Evolutionary conservation across 176 grass and related monocot genomes (phyloP).

Genomic region (Olyra latifolia): DNA sequence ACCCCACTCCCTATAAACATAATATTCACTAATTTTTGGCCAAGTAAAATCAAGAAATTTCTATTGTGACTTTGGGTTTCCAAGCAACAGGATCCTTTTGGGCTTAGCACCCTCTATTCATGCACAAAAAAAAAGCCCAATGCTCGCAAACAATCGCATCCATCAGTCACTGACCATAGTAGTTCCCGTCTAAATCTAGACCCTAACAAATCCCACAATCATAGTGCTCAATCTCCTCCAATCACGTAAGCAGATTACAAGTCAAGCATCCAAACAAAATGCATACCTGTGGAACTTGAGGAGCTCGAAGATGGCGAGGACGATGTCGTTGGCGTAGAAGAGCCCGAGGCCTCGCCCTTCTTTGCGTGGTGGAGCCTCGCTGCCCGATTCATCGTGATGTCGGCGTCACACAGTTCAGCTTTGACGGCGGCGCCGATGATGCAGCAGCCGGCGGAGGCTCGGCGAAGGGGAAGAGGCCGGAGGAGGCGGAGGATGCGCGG

Average conservation of each 20-base stretch:
- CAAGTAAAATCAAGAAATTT: no score
- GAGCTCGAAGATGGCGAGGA: conserved; percentile 87
- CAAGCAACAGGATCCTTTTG: no score
- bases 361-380: conserved; percentile 91
- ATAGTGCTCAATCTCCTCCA: neutral
- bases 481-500: conserved; percentile 85
- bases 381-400: conserved; percentile 88
- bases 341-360: conserved; percentile 87
- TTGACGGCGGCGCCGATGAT: conserved; percentile 84
- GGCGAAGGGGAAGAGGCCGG: conserved; percentile 79
- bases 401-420: conserved; percentile 78
- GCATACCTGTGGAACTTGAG: conserved; percentile 76
- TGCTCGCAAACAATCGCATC: neutral
- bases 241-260: conserved; percentile 20
- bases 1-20: no score
- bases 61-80: no score
- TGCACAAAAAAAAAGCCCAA: no score
- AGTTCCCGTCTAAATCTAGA: conserved; percentile 25
- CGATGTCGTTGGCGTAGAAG: conserved; percentile 88
- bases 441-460: conserved; percentile 72
- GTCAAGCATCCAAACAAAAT: neutral
- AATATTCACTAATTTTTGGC: no score
- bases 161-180: neutral
- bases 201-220: neutral
- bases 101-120: no score